Evolutionary conservation across 139 green algal species (phyloP).

Genomic region (Ettlia oleoabundans): DNA sequence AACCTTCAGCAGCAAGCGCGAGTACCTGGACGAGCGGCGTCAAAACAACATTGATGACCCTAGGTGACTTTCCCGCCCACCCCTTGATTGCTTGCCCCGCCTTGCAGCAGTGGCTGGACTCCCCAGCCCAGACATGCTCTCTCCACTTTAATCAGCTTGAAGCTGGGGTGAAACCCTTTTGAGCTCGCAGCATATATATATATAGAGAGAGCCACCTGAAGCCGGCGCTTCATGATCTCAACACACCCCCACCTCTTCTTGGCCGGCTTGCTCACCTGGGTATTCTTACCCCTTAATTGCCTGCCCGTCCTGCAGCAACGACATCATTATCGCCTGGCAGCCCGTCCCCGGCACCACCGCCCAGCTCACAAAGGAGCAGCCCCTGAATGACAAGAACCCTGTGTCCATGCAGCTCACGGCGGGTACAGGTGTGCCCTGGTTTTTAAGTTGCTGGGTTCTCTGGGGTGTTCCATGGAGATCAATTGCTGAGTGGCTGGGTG

Average conservation of each 20-base stretch:
- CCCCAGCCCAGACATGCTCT: background rate
- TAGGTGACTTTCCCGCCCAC: background rate
- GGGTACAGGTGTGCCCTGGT: background rate
- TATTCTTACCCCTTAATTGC: background rate
- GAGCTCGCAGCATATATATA: too few species aligned
- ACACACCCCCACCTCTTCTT: background rate
- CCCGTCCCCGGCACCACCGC: conserved; percentile 29
- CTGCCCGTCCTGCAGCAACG: conserved; percentile 14
- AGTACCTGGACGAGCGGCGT: conserved; percentile 7
- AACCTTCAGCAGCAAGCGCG: conserved; percentile 6
- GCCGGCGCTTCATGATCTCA: background rate
- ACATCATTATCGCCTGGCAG: conserved; percentile 43
- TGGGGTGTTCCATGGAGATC: background rate
- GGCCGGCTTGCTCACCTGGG: background rate
- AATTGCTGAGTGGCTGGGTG: background rate
- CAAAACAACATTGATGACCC: background rate
- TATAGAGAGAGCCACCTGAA: too few species aligned
- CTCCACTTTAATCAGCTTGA: too few species aligned
- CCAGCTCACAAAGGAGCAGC: conserved; percentile 35
- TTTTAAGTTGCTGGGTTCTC: background rate
- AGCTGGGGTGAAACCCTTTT: too few species aligned
- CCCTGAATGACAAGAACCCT: conserved; percentile 31
- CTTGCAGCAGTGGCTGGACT: background rate
- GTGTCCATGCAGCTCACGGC: conserved; percentile 29
- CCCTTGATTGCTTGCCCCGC: background rate